Conservation (phyloP, 768 basidiomycete genomes). For the Lentinus brumalis region DNA sequence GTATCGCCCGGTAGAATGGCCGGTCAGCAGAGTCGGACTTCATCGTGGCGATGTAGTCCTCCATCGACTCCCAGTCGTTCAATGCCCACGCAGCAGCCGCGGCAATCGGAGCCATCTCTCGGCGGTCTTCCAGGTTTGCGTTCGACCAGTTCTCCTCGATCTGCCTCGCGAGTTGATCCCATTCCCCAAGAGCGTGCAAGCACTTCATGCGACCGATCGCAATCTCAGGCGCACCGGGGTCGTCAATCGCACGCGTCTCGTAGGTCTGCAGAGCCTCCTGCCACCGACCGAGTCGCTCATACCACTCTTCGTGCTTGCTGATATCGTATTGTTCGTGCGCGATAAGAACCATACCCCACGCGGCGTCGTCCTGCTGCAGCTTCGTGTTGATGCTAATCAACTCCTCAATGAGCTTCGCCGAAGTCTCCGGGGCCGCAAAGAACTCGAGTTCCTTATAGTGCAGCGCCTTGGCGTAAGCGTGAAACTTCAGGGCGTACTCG, state of each 20-base stretch:
- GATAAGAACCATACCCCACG: constrained; percentile 92
- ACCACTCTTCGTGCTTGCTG: constrained; percentile 97
- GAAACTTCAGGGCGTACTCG: constrained; percentile 89
- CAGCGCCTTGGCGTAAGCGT: constrained; percentile 95
- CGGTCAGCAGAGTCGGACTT: constrained; percentile 90
- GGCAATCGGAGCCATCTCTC: constrained; percentile 94
- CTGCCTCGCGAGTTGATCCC: constrained; percentile 86
- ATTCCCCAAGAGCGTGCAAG: constrained; percentile 95
- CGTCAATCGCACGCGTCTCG: constrained; percentile 71
- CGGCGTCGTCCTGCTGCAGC: constrained; percentile 95
- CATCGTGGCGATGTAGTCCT: constrained; percentile 94
- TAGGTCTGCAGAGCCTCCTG: constrained; percentile 89
- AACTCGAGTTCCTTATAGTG: constrained; percentile 99
- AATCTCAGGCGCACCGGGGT: constrained; percentile 74
- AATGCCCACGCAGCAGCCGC: constrained; percentile 97
- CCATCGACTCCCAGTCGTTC: constrained; percentile 98
- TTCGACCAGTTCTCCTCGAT: constrained; percentile 89
- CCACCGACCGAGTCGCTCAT: constrained; percentile 96
- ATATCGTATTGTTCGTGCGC: constrained; percentile 90
- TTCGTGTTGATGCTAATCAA: constrained; percentile 96
- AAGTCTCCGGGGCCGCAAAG: constrained; percentile 74
- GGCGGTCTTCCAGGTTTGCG: constrained; percentile 79
- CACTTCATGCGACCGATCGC: constrained; percentile 94
- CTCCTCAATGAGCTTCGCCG: constrained; percentile 87
- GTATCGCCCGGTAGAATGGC: constrained; percentile 93